A percentile compares a stretch with the other conserved stretches of the same genome.
These are phyloP conservation scores for Ceratocystis lukuohia DNA, from an alignment of 2,329 filamentous ascomycete genomes.

Conservation along the genomic window DNA sequence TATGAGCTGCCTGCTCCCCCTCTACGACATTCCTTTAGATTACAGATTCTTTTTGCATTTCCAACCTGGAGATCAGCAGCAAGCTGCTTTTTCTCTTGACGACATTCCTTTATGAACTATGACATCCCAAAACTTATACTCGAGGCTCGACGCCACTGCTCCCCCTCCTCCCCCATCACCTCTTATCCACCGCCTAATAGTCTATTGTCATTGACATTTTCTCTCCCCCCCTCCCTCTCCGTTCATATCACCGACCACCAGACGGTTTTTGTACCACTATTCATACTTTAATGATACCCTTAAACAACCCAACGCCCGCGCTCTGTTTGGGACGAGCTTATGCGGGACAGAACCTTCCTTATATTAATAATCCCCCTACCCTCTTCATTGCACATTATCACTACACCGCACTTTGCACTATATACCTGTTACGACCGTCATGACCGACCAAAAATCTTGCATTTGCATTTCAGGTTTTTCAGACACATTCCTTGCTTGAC, in stretches of 20 bases:
- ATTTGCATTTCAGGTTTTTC: constrained; percentile 18
- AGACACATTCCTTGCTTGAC: constrained; percentile 18
- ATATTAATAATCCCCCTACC: background rate
- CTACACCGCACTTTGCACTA: constrained; percentile 9
- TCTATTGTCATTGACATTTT: background rate
- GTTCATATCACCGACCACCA: background rate
- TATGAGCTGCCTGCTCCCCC: background rate
- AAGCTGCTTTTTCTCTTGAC: constrained; percentile 9
- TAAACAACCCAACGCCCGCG: constrained; percentile 14
- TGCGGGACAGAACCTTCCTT: constrained; percentile 18
- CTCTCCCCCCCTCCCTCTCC: background rate
- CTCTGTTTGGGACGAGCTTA: constrained; percentile 9
- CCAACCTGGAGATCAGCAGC: constrained; percentile 6
- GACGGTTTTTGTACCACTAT: constrained; percentile 14
- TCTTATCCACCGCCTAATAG: background rate
- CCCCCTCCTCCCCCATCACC: background rate
- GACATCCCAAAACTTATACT: constrained; percentile 7
- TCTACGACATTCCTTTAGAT: constrained; percentile 15
- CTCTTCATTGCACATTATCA: constrained; percentile 9
- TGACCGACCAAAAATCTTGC: constrained; percentile 20
- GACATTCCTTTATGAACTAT: constrained; percentile 16
- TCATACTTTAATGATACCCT: constrained; percentile 16
- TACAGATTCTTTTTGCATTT: background rate
- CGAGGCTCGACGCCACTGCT: constrained; percentile 16
- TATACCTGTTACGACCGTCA: constrained; percentile 19